Evolutionary conservation across 2,329 filamentous ascomycete genomes (phyloP).

Genomic region (Nannizziopsis arthrosporioides): DNA sequence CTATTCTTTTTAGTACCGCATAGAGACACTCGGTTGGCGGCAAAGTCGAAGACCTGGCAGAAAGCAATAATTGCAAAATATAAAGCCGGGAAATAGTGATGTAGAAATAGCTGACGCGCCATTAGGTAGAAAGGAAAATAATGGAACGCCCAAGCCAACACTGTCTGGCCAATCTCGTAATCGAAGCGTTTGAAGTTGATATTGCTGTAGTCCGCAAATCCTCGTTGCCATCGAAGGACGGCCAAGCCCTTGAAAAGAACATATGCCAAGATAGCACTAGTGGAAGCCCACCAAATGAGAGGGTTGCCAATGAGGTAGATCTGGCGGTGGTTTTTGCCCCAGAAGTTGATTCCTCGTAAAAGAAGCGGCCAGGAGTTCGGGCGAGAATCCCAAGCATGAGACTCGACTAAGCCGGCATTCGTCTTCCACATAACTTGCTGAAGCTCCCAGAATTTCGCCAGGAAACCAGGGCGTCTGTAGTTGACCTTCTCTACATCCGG

Average conservation of each 20-base stretch:
- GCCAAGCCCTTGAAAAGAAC: slow-evolving; percentile 75
- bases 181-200: slow-evolving; percentile 89
- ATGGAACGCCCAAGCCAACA: slow-evolving; percentile 92
- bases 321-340: slow-evolving; percentile 86
- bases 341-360: slow-evolving; percentile 95
- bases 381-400: slow-evolving; percentile 94
- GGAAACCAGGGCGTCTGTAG: slow-evolving; percentile 86
- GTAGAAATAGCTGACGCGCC: slow-evolving; percentile 93
- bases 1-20: slow-evolving; percentile 59
- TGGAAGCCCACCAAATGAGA: slow-evolving; percentile 86
- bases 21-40: slow-evolving; percentile 58
- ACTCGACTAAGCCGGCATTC: slow-evolving; percentile 90
- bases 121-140: slow-evolving; percentile 99
- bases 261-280: slow-evolving; percentile 64
- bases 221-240: slow-evolving; percentile 86
- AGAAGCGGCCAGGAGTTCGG: slow-evolving; percentile 88
- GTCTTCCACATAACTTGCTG: slow-evolving; percentile 99
- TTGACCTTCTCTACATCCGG: slow-evolving; percentile 82
- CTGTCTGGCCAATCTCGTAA: slow-evolving; percentile 82
- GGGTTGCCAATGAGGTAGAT: slow-evolving; percentile 96
- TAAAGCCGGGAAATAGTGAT: slow-evolving; percentile 95
- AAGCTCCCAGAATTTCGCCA: slow-evolving; percentile 95
- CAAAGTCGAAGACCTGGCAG: slow-evolving; percentile 80
- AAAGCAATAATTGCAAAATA: slow-evolving; percentile 88
- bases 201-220: slow-evolving; percentile 72